Conservation (phyloP, 225 moss, liverwort and hornwort genomes). For the Sphagnum tenellum region DNA sequence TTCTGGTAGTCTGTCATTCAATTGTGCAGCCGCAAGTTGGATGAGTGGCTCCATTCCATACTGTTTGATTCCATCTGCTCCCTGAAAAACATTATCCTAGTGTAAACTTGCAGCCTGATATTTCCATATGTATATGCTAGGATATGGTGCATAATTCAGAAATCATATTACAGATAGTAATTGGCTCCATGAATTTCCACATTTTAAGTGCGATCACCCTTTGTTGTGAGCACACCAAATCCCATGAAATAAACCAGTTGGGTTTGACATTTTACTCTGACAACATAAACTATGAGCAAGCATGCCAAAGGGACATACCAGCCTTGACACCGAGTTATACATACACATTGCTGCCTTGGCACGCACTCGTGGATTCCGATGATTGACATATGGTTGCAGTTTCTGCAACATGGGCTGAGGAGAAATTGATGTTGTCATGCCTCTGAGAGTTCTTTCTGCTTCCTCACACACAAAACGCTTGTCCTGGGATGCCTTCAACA, state of each 20-base stretch:
- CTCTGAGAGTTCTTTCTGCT: conserved; percentile 73
- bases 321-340: conserved; percentile 73
- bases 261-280: not conserved
- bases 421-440: conserved; percentile 67
- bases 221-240: not conserved
- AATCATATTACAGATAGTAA: not conserved
- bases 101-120: not conserved
- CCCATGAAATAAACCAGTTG: not conserved
- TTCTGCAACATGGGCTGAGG: conserved; percentile 67
- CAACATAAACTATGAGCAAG: conserved; percentile 3
- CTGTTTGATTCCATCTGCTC: conserved; percentile 65
- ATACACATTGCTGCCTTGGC: conserved; percentile 87
- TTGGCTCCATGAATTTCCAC: not conserved
- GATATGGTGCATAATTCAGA: not conserved
- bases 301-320: conserved; percentile 30
- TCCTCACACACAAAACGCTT: conserved; percentile 99
- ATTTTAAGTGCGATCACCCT: not conserved
- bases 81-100: conserved; percentile 30
- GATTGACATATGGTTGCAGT: conserved; percentile 78
- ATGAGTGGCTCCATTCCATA: conserved; percentile 72
- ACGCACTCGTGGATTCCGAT: conserved; percentile 85
- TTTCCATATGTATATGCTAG: not conserved
- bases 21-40: conserved; percentile 76
- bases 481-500: conserved; percentile 94
- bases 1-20: conserved; percentile 95